Base-by-base conservation (phyloP, 2,329 filamentous ascomycete genomes). In the Cytospora schulzeri region DNA sequence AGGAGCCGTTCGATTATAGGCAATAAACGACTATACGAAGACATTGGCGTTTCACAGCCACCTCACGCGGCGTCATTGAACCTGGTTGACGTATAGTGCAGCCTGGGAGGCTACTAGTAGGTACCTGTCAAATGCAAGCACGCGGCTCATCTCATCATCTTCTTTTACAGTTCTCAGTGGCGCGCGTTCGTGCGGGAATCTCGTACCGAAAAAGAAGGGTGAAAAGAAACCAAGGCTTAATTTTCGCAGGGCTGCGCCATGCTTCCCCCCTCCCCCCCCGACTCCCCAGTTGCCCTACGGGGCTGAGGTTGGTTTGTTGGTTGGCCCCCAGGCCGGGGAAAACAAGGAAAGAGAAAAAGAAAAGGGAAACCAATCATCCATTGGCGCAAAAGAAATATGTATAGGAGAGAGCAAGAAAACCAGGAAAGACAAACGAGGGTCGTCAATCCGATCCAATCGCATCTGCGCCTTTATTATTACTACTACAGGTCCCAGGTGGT, bases 161-260 rank as follows among this genome's bases (percentile, higher is more conserved):
- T 65, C 33, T 50, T 41, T 63, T 38, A 63, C 60, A 50, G 64
- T 66, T 57, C 64, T 66, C 28, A 63, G 60, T 50, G 64, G 60
- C 64, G 63, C 63, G 51, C 31, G 19, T 28, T n/a, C 28, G 35
- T 58, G 45, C 58, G 14, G 54, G 6, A 41, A 41, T 15, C 38
- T 41, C 38, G 38, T 41, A 41, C 38, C 38, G 38, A 8, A 9
- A 19, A n/a, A n/a, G n/a, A n/a, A n/a, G n/a, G n/a, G n/a, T n/a
- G n/a, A n/a, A n/a, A n/a, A n/a, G n/a, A n/a, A n/a, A n/a, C n/a
- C 2, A 55, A 38, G 31, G 53, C 45, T 33, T 38, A 50, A 9
- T 55, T 35, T 48, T 31, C 35, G 51, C 48, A 52, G 51, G 59
- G 59, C 59, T 61, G 51, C 35, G 59, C 51, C 59, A 41, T 41